Conservation (phyloP, 805 yeast species). For the Blastobotrys chiropterorum region DNA sequence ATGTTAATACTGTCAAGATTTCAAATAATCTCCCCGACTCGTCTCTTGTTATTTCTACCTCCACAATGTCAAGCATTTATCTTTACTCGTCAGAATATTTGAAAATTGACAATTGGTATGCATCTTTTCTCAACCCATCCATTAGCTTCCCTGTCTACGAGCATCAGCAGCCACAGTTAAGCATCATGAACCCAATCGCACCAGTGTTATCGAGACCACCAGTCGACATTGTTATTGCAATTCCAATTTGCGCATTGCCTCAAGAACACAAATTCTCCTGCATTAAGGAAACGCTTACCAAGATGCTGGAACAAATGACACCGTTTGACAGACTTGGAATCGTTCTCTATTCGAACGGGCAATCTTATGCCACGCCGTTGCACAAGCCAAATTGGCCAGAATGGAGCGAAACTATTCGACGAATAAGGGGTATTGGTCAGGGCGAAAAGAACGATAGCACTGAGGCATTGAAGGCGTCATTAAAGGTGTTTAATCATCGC, state of each 20-base stretch:
- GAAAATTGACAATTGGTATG: conserved; percentile 11
- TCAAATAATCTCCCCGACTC: conserved; percentile 5
- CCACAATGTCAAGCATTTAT: conserved; percentile 11
- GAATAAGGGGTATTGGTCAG: conserved; percentile 4
- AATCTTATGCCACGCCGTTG: not conserved
- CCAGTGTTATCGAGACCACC: conserved; percentile 7
- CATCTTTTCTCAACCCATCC: conserved; percentile 12
- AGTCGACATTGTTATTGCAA: conserved; percentile 11
- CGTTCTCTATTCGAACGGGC: conserved; percentile 9
- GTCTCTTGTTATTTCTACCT: conserved; percentile 5
- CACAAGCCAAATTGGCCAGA: conserved; percentile 4
- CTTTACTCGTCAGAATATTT: conserved; percentile 7
- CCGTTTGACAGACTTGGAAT: conserved; percentile 14
- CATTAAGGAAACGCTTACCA: conserved; percentile 1
- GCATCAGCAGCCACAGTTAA: conserved; percentile 7
- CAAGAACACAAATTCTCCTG: conserved; percentile 7
- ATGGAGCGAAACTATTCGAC: conserved; percentile 6
- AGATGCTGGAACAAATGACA: conserved; percentile 7
- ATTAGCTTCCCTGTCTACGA: conserved; percentile 5
- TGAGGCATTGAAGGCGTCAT: conserved; percentile 8
- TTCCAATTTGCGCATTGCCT: conserved; percentile 10
- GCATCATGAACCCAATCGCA: conserved; percentile 7
- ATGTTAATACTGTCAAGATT: conserved; percentile 7
- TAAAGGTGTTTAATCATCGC: conserved; percentile 1
- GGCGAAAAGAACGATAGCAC: conserved; percentile 6